phyloP scores from a whole-genome alignment of 352 stramenopile species.

The Globisporangium recalcitrans region DNA sequence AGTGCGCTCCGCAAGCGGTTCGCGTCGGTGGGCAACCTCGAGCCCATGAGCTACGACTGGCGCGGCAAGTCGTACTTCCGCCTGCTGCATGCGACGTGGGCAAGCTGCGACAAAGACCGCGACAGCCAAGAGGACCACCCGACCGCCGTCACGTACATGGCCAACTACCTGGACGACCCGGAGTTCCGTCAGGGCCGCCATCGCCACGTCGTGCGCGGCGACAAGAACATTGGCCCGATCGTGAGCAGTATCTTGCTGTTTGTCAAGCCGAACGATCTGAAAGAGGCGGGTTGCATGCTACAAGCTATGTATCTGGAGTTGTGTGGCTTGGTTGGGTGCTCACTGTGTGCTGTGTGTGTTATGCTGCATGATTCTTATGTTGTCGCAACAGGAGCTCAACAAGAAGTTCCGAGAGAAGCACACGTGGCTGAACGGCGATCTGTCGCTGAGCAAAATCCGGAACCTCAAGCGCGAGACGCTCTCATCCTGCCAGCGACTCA shows the following conservation, averaged over 20 bases:
- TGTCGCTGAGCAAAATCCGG: conserved; percentile 96
- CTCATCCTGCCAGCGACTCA: conserved; percentile 59
- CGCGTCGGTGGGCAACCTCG: conserved; percentile 47
- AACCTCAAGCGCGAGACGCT: conserved; percentile 91
- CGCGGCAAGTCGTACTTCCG: conserved; percentile 84
- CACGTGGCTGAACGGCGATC: conserved; percentile 82
- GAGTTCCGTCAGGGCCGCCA: conserved; percentile 80
- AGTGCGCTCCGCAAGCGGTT: conserved; percentile 45
- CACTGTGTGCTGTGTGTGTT: background rate
- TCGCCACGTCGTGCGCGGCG: conserved; percentile 71
- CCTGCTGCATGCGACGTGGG: conserved; percentile 75
- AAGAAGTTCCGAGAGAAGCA: conserved; percentile 95
- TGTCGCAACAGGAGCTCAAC: conserved; percentile 82
- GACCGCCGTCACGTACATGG: conserved; percentile 37
- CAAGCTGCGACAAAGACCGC: conserved; percentile 59
- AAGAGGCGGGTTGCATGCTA: conserved; percentile 44
- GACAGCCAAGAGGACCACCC: conserved; percentile 77
- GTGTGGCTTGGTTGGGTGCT: background rate
- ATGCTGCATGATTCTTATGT: background rate
- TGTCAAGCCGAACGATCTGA: conserved; percentile 93
- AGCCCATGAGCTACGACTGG: conserved; percentile 75
- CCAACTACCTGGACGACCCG: conserved; percentile 83
- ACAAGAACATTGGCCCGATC: conserved; percentile 90
- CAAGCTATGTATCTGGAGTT: background rate
- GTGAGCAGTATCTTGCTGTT: conserved; percentile 94